Evolutionary conservation across 2,329 filamentous ascomycete genomes (phyloP).

Genomic region (Neonectria hederae): DNA sequence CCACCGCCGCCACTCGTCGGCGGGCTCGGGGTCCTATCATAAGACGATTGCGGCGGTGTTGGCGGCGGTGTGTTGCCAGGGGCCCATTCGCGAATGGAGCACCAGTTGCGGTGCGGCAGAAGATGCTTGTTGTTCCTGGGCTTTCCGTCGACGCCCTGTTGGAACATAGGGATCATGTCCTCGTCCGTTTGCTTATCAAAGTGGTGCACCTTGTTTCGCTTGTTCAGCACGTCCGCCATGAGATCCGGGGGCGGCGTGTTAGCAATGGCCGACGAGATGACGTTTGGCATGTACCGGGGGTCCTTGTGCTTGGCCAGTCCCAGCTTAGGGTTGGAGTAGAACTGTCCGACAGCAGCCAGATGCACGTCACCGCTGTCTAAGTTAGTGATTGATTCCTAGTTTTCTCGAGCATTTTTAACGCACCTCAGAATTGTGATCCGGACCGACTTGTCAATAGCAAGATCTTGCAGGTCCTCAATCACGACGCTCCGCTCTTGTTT

Average conservation of each 20-base stretch:
- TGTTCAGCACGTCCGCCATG: conserved; percentile 91
- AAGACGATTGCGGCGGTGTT: conserved; percentile 66
- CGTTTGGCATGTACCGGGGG: conserved; percentile 95
- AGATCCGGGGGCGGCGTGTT: conserved; percentile 90
- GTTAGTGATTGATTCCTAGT: not conserved
- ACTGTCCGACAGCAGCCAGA: conserved; percentile 89
- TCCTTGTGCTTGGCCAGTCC: conserved; percentile 85
- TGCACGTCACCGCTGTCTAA: conserved; percentile 84
- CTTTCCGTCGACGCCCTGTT: conserved; percentile 87
- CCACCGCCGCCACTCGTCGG: conserved; percentile 47
- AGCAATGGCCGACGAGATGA: conserved; percentile 93
- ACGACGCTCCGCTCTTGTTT: conserved; percentile 89
- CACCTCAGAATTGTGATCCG: conserved; percentile 87
- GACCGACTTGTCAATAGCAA: conserved; percentile 91
- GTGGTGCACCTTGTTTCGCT: conserved; percentile 83
- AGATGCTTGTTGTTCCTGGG: conserved; percentile 90
- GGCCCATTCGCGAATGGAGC: conserved; percentile 85
- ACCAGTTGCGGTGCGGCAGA: conserved; percentile 93
- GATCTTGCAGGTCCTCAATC: conserved; percentile 89
- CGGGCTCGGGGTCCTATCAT: conserved; percentile 54
- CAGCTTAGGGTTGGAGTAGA: conserved; percentile 90
- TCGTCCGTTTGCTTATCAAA: conserved; percentile 85
- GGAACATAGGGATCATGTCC: conserved; percentile 94
- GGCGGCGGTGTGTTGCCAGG: conserved; percentile 79
- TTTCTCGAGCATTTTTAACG: conserved; percentile 18